Percentiles rank a stretch among this genome's conserved stretches.
phyloP scores from a whole-genome alignment of 257 asterid species.

The Jasminum sambac region DNA sequence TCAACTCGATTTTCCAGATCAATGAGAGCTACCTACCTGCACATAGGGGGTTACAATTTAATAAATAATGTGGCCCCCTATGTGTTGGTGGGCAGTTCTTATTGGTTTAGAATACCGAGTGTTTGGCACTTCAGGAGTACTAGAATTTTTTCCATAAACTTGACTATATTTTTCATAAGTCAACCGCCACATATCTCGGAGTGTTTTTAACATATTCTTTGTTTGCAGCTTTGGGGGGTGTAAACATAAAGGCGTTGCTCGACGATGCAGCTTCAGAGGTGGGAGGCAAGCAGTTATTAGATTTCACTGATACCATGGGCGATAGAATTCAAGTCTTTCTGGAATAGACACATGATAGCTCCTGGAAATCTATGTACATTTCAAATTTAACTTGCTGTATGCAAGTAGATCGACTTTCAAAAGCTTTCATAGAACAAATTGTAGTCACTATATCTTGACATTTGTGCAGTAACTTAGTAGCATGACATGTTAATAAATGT shows the following conservation, averaged over 20 bases:
- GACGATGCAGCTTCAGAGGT: slow-evolving; percentile 61
- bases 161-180: neutral
- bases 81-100: no score
- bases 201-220: slow-evolving; percentile 13
- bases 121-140: no score
- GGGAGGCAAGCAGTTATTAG: slow-evolving; percentile 79
- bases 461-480: neutral
- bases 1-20: no score
- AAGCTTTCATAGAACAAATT: neutral
- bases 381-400: neutral
- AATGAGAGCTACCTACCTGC: no score
- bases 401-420: neutral
- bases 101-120: no score
- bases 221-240: slow-evolving; percentile 69
- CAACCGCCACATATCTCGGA: neutral
- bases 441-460: neutral
- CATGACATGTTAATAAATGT: neutral
- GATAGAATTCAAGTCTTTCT: slow-evolving; percentile 86
- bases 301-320: slow-evolving; percentile 76
- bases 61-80: no score
- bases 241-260: slow-evolving; percentile 67
- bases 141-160: no score
- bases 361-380: neutral
- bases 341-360: slow-evolving; percentile 38
- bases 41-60: no score